Evolutionary conservation across 1,284 basidiomycete genomes (phyloP).

Genomic region (Fomitopsis pinicola): DNA sequence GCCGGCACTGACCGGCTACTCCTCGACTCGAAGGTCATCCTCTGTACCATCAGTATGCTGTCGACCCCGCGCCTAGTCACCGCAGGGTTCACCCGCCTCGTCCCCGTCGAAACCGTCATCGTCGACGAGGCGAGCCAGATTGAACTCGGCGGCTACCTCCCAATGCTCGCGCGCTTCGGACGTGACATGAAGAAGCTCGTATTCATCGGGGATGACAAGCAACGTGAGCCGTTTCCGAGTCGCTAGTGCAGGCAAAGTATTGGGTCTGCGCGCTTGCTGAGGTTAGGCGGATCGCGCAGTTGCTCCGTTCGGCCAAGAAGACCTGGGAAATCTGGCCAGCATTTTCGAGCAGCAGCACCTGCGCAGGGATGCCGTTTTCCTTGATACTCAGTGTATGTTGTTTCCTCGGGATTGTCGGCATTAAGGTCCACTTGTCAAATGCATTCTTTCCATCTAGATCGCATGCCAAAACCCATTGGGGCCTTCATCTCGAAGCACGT

Average conservation of each 20-base stretch:
- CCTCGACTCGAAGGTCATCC: constrained; percentile 43
- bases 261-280: not conserved
- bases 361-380: constrained; percentile 28
- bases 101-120: constrained; percentile 41
- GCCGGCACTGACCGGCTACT: constrained; percentile 23
- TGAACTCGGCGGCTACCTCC: constrained; percentile 38
- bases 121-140: constrained; percentile 50
- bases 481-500: constrained; percentile 42
- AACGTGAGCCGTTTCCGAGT: constrained; percentile 29
- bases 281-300: constrained; percentile 27
- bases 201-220: constrained; percentile 47
- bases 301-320: constrained; percentile 43
- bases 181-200: constrained; percentile 26
- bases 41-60: constrained; percentile 71
- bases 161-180: constrained; percentile 27
- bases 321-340: constrained; percentile 33
- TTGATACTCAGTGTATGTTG: constrained; percentile 41
- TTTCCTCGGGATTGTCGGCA: no score
- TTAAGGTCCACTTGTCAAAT: no score
- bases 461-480: constrained; percentile 46
- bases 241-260: not conserved
- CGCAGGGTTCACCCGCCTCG: constrained; percentile 15
- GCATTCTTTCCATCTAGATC: constrained; percentile 28
- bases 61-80: constrained; percentile 33
- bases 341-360: constrained; percentile 46